Conservation (phyloP, 148 eudicot genomes). For the Pharnaceum exiguum region DNA sequence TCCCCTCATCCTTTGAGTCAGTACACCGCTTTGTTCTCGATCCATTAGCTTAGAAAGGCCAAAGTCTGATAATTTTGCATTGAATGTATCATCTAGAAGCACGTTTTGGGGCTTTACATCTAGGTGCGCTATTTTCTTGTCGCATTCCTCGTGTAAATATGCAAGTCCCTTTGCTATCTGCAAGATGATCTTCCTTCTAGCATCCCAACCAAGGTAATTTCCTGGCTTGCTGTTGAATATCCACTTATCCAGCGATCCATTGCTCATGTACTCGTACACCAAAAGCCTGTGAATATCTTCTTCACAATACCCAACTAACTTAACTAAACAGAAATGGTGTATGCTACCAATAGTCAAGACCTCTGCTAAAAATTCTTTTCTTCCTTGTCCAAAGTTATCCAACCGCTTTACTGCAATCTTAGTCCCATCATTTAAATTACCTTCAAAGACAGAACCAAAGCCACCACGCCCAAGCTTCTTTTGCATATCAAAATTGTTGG, state of each 20-base stretch:
- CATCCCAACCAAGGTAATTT: background rate
- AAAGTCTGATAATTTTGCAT: background rate
- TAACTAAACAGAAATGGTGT: background rate
- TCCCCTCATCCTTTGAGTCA: slow-evolving; percentile 3
- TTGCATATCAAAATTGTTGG: background rate
- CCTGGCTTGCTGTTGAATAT: background rate
- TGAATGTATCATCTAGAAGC: background rate
- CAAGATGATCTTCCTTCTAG: background rate
- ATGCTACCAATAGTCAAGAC: background rate
- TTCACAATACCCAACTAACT: background rate
- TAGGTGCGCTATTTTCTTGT: background rate
- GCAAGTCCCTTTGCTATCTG: background rate
- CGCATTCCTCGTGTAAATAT: background rate
- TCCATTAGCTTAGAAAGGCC: background rate
- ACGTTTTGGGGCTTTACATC: background rate
- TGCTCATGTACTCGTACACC: slow-evolving; percentile 1
- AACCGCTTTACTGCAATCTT: background rate
- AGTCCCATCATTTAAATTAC: background rate
- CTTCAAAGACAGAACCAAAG: background rate
- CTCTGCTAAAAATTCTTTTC: background rate
- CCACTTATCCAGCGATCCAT: background rate
- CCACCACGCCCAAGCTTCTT: background rate
- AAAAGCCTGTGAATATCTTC: background rate
- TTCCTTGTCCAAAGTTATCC: background rate
- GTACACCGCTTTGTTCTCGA: background rate